Conservation (phyloP, 2,329 filamentous ascomycete species). For the Beauveria bassiana region DNA sequence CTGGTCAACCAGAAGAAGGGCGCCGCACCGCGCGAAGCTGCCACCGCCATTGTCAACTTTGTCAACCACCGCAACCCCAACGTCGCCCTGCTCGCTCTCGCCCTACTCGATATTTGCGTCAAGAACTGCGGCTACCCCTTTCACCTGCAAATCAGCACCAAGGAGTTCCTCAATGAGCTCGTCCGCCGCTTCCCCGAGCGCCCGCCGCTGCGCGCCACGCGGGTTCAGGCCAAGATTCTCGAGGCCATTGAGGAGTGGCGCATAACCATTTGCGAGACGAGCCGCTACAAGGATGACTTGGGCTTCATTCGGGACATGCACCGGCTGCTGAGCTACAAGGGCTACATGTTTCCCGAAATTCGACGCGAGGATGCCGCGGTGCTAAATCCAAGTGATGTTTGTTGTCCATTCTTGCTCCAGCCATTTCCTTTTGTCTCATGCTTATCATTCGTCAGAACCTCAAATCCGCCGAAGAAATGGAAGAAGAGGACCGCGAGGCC, state of each 20-base stretch:
- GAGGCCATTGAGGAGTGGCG: constrained; percentile 98
- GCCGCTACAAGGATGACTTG: constrained; percentile 92
- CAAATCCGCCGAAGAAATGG: constrained; percentile 96
- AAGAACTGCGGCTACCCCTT: constrained; percentile 99
- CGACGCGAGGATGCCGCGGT: constrained; percentile 91
- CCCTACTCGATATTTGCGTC: constrained; percentile 94
- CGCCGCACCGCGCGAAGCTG: constrained; percentile 88
- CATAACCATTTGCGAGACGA: constrained; percentile 95
- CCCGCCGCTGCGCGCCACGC: constrained; percentile 74
- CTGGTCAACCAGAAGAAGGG: constrained; percentile 97
- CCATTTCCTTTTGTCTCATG: not conserved
- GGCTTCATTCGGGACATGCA: constrained; percentile 98
- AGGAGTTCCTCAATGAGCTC: constrained; percentile 97
- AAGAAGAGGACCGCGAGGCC: constrained; percentile 88
- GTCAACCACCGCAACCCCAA: constrained; percentile 97
- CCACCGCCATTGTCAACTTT: constrained; percentile 84
- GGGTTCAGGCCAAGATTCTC: constrained; percentile 86
- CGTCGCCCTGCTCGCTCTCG: constrained; percentile 81
- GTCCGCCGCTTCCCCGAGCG: constrained; percentile 93
- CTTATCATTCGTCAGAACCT: constrained; percentile 55
- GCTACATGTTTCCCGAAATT: constrained; percentile 90
- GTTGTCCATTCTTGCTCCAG: constrained; percentile 25
- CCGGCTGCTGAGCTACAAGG: constrained; percentile 88
- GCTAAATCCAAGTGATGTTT: constrained; percentile 89
- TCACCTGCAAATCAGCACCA: constrained; percentile 95